A percentile compares a stretch with the other conserved stretches of the same genome.
phyloP scores from a whole-genome alignment of 2,329 filamentous ascomycete genomes.

The Epichloe elymi region DNA sequence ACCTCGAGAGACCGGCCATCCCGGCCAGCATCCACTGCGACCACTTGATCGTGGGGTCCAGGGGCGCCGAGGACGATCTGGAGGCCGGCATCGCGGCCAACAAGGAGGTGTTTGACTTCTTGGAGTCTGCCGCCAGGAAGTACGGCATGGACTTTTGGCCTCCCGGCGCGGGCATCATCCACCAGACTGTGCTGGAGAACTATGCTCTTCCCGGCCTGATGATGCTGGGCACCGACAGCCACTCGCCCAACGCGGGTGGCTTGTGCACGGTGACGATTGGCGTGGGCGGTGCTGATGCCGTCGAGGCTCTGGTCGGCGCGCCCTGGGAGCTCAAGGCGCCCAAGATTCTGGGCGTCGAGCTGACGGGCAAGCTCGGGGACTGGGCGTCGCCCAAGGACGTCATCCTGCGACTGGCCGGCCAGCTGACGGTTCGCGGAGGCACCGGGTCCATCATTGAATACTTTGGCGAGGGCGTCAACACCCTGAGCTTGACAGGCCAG shows the following conservation, averaged over 20 bases:
- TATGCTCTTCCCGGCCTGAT: conserved; percentile 94
- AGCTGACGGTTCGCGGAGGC: conserved; percentile 82
- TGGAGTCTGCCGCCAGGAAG: conserved; percentile 81
- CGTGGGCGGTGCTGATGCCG: conserved; percentile 91
- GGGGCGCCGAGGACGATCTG: conserved; percentile 76
- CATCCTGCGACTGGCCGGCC: conserved; percentile 78
- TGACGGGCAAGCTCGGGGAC: conserved; percentile 71
- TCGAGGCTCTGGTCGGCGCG: conserved; percentile 89
- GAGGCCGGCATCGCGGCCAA: conserved; percentile 78
- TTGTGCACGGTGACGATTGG: conserved; percentile 90
- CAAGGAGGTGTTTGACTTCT: conserved; percentile 93
- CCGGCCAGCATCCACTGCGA: conserved; percentile 98
- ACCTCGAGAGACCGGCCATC: conserved; percentile 76
- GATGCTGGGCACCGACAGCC: conserved; percentile 97
- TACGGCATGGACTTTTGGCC: conserved; percentile 96
- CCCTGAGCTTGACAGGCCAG: conserved; percentile 86
- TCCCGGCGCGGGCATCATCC: conserved; percentile 86
- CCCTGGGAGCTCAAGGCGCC: conserved; percentile 97
- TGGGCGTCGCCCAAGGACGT: conserved; percentile 96
- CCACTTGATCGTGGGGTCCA: conserved; percentile 94
- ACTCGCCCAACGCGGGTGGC: conserved; percentile 95
- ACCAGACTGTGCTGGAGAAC: conserved; percentile 96
- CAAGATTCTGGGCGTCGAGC: conserved; percentile 71
- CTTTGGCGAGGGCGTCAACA: conserved; percentile 77
- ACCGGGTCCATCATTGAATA: conserved; percentile 95